phyloP scores from a whole-genome alignment of 164 flowering plant genomes.

The Sedum album region DNA sequence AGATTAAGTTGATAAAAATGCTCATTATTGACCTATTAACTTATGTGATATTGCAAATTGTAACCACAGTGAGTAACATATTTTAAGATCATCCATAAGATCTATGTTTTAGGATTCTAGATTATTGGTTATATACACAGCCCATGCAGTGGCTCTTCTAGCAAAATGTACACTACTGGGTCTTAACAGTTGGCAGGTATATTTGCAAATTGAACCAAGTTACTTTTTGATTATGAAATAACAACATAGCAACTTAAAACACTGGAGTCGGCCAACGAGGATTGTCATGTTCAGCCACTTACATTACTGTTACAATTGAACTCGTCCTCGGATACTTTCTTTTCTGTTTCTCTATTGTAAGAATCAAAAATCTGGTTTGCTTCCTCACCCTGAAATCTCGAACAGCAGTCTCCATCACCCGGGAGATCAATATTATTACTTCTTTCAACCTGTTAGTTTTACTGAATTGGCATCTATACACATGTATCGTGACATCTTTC shows the following conservation, averaged over 20 bases:
- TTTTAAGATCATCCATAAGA: too few relatives aligned
- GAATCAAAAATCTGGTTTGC: neutral
- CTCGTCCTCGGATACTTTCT: neutral
- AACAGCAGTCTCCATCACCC: neutral
- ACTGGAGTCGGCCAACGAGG: neutral
- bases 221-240: neutral
- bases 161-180: too few relatives aligned
- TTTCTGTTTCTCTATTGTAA: neutral
- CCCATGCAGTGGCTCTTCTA: too few relatives aligned
- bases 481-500: neutral
- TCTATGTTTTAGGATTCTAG: too few relatives aligned
- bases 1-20: neutral
- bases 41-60: too few relatives aligned
- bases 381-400: neutral
- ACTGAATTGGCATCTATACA: neutral
- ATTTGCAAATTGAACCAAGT: neutral
- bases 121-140: too few relatives aligned
- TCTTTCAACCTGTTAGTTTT: neutral
- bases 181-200: too few relatives aligned
- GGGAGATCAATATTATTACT: neutral
- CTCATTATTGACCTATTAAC: neutral
- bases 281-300: neutral
- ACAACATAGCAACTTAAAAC: neutral
- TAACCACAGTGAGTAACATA: too few relatives aligned
- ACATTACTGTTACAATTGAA: neutral